These are phyloP conservation scores for Phlyctochytrium bullatum DNA, from an alignment of 192 early-diverging fungal species.

Conservation along the genomic window DNA sequence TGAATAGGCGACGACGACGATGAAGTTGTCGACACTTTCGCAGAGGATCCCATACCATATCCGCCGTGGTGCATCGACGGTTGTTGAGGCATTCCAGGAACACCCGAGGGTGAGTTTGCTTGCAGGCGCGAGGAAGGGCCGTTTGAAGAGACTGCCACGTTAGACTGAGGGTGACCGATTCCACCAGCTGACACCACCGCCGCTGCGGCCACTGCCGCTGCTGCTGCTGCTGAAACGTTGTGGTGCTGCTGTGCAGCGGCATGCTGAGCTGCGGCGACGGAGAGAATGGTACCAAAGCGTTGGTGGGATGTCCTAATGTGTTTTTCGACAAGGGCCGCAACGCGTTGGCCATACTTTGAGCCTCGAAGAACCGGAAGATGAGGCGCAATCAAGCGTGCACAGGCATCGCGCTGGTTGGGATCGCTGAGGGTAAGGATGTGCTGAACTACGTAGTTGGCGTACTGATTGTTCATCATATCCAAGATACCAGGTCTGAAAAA, in stretches of 20 bases:
- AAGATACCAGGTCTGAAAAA: slow-evolving; percentile 50
- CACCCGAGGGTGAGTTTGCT: no score
- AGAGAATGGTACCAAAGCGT: slow-evolving; percentile 21
- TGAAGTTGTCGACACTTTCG: no score
- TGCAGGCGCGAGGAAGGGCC: no score
- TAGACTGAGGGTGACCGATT: no score
- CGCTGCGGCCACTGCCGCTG: not conserved
- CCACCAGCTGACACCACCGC: not conserved
- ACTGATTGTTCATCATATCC: slow-evolving; percentile 76
- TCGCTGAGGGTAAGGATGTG: slow-evolving; percentile 62
- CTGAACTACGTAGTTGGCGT: slow-evolving; percentile 77
- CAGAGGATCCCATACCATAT: no score
- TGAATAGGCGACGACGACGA: no score
- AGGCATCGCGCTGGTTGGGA: slow-evolving; percentile 53
- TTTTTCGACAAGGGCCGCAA: slow-evolving; percentile 55
- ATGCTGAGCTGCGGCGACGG: not conserved
- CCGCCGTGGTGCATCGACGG: not conserved
- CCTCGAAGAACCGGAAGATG: slow-evolving; percentile 66
- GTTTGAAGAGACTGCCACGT: no score
- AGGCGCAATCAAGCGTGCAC: slow-evolving; percentile 59
- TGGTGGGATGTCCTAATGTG: slow-evolving; percentile 32
- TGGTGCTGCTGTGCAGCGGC: not conserved
- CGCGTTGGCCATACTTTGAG: slow-evolving; percentile 71
- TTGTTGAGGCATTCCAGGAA: not conserved
- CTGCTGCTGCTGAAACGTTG: not conserved